Percentiles rank a stretch among this genome's conserved stretches.
Evolutionary conservation across 2,329 filamentous ascomycete genomes (phyloP).

Genomic region (Pseudogymnoascus sp.): DNA sequence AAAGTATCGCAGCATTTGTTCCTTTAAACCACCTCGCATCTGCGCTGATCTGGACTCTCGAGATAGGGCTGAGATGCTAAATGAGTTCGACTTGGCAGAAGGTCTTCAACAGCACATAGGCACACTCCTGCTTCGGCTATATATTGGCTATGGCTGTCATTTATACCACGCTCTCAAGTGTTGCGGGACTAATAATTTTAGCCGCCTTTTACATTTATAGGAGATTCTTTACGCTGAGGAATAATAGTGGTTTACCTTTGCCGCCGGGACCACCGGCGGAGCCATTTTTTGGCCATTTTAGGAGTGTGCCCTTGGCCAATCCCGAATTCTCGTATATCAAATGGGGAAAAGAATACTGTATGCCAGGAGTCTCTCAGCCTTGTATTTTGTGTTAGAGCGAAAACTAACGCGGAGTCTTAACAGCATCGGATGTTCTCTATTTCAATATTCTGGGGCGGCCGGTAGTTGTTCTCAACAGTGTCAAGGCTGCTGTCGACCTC

Average conservation of each 20-base stretch:
- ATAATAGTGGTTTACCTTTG: conserved; percentile 15
- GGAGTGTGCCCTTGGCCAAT: conserved; percentile 18
- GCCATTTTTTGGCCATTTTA: conserved; percentile 22
- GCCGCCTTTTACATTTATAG: background rate
- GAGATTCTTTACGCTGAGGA: conserved; percentile 10
- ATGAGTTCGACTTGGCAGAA: background rate
- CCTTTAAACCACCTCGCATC: background rate
- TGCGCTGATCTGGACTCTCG: background rate
- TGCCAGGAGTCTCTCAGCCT: conserved; percentile 1
- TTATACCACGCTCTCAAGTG: background rate
- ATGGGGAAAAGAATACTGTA: conserved; percentile 22
- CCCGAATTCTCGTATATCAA: conserved; percentile 22
- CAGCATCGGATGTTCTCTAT: conserved; percentile 16
- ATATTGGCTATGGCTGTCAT: background rate
- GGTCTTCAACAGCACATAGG: background rate
- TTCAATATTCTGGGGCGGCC: conserved; percentile 23
- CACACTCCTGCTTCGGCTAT: background rate
- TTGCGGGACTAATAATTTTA: background rate
- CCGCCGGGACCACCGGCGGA: conserved; percentile 23
- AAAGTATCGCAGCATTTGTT: background rate
- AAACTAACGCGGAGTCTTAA: background rate
- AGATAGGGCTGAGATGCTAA: background rate
- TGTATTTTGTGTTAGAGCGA: conserved; percentile 11
- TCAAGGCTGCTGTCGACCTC: conserved; percentile 34
- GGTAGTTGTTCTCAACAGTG: conserved; percentile 38